A percentile compares a stretch with the other conserved stretches of the same genome.
phyloP scores from a whole-genome alignment of 176 grass and related monocot genomes.

The Oryza meridionalis region DNA sequence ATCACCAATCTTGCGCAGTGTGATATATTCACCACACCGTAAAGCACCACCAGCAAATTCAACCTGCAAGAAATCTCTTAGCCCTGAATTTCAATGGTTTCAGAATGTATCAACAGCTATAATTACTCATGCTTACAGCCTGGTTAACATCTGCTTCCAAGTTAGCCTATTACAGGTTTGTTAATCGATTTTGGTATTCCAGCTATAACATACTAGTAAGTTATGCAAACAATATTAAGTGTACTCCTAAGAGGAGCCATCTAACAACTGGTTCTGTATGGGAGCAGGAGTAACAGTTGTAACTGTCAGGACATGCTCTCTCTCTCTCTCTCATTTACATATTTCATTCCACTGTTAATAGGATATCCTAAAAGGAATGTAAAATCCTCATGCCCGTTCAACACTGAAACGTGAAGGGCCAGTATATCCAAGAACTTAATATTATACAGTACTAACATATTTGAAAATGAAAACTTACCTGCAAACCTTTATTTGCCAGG shows the following conservation, averaged over 20 bases:
- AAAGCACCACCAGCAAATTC: conserved; percentile 85
- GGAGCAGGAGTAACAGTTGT: neutral
- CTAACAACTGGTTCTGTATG: neutral
- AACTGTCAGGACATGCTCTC: neutral
- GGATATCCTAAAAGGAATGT: neutral
- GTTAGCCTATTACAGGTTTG: neutral
- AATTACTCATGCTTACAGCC: conserved; percentile 1
- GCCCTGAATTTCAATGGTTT: neutral
- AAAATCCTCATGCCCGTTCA: neutral
- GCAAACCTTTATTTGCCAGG: conserved; percentile 76
- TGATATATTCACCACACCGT: conserved; percentile 82
- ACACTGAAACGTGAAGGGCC: neutral
- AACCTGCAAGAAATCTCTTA: conserved; percentile 56
- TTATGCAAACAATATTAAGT: neutral
- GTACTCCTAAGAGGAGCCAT: neutral
- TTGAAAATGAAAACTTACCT: conserved; percentile 43
- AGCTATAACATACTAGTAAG: neutral
- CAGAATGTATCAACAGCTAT: conserved; percentile 20
- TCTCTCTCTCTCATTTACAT: neutral
- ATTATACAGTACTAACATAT: neutral
- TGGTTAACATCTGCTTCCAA: neutral
- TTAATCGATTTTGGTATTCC: neutral
- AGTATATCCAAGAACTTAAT: conserved; percentile 4
- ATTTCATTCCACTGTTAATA: neutral
- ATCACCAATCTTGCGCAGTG: conserved; percentile 80